Base-by-base conservation (phyloP, 768 basidiomycete species). In the Dacryopinax spathularia region DNA sequence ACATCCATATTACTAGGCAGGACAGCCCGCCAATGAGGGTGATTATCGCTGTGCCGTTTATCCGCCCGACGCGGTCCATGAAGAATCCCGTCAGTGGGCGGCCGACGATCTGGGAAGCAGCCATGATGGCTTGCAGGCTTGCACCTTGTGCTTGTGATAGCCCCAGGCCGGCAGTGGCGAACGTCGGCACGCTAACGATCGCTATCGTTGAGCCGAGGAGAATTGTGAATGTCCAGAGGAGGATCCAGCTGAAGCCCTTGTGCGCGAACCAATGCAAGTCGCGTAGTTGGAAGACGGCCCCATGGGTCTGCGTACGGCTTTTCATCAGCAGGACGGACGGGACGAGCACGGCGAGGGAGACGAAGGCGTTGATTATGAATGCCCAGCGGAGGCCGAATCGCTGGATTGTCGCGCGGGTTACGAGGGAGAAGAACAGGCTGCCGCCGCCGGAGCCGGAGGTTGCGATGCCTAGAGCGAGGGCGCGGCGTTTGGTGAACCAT, bases 61-160 rank as follows among this genome's bases (percentile, higher is more conserved):
- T 65, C 13, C 72, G 39, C 2, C 74, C 74, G 20, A 68, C 68
- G 16, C 64, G 59, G 62, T 75, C 74, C 27, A 74, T 63, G 34
- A 66, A 63, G 25, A 67, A 63, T 12, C 74, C 74, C 61, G 66
- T 70, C 18, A 66, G 27, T 1, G 74, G 74, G 31, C 74, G 70
- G 13, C 74, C 72, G 39, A 74, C 66, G 64, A 73, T 69, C 63
- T 73, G 72, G 13, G 72, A 73, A 2, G 72, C 73, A 20, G 72
- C 62, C 39, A 75, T 68, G 61, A 74, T 67, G 35, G 73, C 69
- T 60, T 73, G 73, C 22, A 75, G 65, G 6, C 70, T 71, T 2
- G 73, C 68, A 15, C 71, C 73, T 63, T 72, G 66, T 13, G 69
- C 64, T 67, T 75, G 73, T 0, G 74, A 65, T 1, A 75, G 64